A percentile compares a stretch with the other conserved stretches of the same genome.
phyloP scores from a whole-genome alignment of 2,329 filamentous ascomycete genomes.

The Epichloe glyceriae region DNA sequence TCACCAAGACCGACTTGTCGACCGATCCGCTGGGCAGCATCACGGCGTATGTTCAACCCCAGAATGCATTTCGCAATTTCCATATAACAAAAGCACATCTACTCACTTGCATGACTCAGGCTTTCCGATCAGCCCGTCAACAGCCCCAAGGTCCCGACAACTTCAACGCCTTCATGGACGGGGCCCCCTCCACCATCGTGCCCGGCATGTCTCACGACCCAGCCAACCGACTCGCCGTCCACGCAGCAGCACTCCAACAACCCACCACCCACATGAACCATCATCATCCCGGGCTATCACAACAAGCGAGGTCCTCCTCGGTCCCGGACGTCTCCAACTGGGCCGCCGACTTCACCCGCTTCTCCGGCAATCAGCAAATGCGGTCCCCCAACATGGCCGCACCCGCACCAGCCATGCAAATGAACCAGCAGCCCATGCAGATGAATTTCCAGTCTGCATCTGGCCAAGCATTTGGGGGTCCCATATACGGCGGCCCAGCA shows the following conservation, averaged over 20 bases:
- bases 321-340: slow-evolving; percentile 17
- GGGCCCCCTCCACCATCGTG: slow-evolving; percentile 12
- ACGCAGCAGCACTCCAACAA: slow-evolving; percentile 18
- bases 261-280: slow-evolving; percentile 1
- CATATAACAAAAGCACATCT: background rate
- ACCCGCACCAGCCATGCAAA: slow-evolving; percentile 13
- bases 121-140: slow-evolving; percentile 20
- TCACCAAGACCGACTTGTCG: slow-evolving; percentile 27
- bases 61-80: background rate
- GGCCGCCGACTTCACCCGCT: slow-evolving; percentile 25
- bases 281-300: slow-evolving; percentile 8
- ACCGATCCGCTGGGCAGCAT: slow-evolving; percentile 15
- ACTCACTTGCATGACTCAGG: slow-evolving; percentile 11
- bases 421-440: slow-evolving; percentile 11
- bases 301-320: slow-evolving; percentile 13
- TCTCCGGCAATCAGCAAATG: slow-evolving; percentile 15
- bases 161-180: slow-evolving; percentile 24
- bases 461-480: slow-evolving; percentile 14
- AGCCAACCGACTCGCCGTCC: slow-evolving; percentile 21
- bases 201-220: slow-evolving; percentile 20
- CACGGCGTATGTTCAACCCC: slow-evolving; percentile 17
- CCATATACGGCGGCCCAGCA: slow-evolving; percentile 15
- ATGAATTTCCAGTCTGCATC: slow-evolving; percentile 19
- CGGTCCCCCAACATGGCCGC: slow-evolving; percentile 7
- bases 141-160: slow-evolving; percentile 18